Evolutionary conservation across 2,329 filamentous ascomycete species (phyloP).

Genomic region (Colletotrichum truncatum): DNA sequence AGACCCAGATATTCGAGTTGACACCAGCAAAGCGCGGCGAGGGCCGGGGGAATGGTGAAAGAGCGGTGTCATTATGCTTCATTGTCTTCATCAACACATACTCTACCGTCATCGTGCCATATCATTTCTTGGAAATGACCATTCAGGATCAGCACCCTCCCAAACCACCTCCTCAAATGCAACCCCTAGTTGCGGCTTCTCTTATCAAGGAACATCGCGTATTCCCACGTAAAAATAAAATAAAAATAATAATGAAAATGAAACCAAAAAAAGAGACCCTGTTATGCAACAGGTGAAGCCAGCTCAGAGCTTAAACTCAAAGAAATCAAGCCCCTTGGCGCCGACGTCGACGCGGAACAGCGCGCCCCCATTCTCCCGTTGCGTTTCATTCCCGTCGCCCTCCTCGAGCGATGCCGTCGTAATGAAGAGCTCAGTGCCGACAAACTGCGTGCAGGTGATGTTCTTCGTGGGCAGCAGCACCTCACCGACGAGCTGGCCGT

Average conservation of each 20-base stretch:
- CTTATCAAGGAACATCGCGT: no score
- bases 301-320: constrained; percentile 67
- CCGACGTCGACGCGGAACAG: constrained; percentile 84
- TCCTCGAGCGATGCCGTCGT: constrained; percentile 78
- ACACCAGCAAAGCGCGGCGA: constrained; percentile 5
- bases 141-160: neutral
- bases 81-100: constrained; percentile 6
- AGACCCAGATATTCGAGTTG: neutral
- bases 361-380: constrained; percentile 69
- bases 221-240: no score
- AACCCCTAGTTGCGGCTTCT: neutral
- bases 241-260: no score
- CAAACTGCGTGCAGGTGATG: constrained; percentile 84
- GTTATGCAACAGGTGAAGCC: neutral
- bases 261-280: neutral
- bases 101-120: neutral
- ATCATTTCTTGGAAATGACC: no score
- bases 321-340: constrained; percentile 68
- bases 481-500: constrained; percentile 77
- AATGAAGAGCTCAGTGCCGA: constrained; percentile 78
- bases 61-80: constrained; percentile 17
- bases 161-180: neutral
- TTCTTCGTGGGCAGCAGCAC: constrained; percentile 80
- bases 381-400: constrained; percentile 68
- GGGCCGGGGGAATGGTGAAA: neutral